Evolutionary conservation across 345 rosid species (phyloP).

Genomic region (Linum usitatissimum): DNA sequence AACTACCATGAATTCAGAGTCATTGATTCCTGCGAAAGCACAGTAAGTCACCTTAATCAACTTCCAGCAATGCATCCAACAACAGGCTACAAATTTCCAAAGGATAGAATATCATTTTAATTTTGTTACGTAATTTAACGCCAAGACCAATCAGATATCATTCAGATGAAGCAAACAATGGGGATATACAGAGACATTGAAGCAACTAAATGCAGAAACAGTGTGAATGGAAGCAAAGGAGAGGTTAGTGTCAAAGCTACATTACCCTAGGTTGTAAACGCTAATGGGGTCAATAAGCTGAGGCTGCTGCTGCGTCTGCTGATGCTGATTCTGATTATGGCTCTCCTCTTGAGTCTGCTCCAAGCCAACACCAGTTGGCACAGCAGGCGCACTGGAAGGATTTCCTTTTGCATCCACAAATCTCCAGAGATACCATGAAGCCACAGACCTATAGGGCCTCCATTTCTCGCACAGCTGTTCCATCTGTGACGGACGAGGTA

Average conservation of each 20-base stretch:
- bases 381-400: constrained; percentile 50
- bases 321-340: constrained; percentile 20
- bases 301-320: constrained; percentile 33
- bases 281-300: constrained; percentile 78
- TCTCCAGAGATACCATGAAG: constrained; percentile 90
- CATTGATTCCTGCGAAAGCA: too few species aligned
- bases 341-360: constrained; percentile 46
- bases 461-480: constrained; percentile 80
- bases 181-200: too few species aligned
- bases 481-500: constrained; percentile 95
- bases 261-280: constrained; percentile 77
- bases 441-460: constrained; percentile 97
- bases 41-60: too few species aligned
- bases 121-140: too few species aligned
- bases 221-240: not conserved
- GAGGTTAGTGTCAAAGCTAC: not conserved
- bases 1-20: too few species aligned
- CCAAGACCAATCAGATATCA: too few species aligned
- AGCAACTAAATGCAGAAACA: not conserved
- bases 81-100: too few species aligned
- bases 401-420: constrained; percentile 59
- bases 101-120: too few species aligned
- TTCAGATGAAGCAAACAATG: too few species aligned
- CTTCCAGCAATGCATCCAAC: too few species aligned
- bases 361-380: constrained; percentile 39